Conservation (phyloP, 2,329 filamentous ascomycete genomes). For the Lasiodiplodia citricola region DNA sequence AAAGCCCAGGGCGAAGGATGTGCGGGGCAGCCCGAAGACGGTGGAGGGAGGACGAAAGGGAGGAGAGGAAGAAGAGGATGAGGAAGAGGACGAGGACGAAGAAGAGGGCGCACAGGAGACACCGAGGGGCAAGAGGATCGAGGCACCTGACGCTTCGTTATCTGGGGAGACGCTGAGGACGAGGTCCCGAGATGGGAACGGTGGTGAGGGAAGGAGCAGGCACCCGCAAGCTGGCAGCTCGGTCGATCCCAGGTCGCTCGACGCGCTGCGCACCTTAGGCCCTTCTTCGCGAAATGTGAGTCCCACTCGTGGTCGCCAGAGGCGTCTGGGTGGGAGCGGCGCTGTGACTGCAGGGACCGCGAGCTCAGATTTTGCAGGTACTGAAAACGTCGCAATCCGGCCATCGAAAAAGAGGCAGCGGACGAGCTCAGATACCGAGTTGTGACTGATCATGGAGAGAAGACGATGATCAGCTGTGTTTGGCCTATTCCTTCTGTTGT, state of each 20-base stretch:
- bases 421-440: not conserved
- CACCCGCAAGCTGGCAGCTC: not conserved
- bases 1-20: not conserved
- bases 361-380: not conserved
- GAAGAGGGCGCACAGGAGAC: not conserved
- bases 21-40: not conserved
- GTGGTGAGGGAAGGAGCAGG: not conserved
- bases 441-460: not conserved
- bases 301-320: conserved; percentile 10
- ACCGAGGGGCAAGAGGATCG: not conserved
- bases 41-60: not conserved
- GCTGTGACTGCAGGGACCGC: not conserved
- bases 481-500: not conserved
- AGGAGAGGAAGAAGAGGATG: not conserved
- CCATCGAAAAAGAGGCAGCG: conserved; percentile 8
- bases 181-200: not conserved
- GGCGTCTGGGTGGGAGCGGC: conserved; percentile 1
- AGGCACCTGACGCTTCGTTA: not conserved
- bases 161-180: conserved; percentile 9
- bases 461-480: not conserved
- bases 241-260: conserved; percentile 18
- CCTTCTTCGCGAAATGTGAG: conserved; percentile 8
- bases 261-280: conserved; percentile 14
- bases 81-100: not conserved
- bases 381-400: not conserved